phyloP scores from a whole-genome alignment of 306 rosid genomes.

The Quercus mongolica region DNA sequence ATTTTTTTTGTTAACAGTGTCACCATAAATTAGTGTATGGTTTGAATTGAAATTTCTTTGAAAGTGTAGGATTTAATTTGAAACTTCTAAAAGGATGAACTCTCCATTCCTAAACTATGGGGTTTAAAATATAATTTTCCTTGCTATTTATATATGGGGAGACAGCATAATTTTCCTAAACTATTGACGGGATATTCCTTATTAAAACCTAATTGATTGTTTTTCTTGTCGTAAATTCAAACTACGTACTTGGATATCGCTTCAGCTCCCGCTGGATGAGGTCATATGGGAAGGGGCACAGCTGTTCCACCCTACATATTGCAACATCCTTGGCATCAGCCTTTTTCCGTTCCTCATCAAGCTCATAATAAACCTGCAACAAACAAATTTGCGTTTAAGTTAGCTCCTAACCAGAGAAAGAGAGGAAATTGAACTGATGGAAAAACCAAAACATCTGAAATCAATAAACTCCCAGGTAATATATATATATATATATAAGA shows the following conservation, averaged over 20 bases:
- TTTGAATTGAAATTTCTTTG: no score
- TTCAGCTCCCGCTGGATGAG: conserved; percentile 90
- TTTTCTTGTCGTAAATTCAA: not conserved
- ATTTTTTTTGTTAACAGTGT: no score
- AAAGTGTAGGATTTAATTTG: no score
- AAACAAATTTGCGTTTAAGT: not conserved
- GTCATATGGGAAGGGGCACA: conserved; percentile 95
- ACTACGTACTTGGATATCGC: conserved; percentile 83
- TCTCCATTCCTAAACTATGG: no score
- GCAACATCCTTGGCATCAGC: conserved; percentile 74
- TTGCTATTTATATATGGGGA: not conserved
- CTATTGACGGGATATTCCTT: no score
- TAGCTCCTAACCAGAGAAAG: not conserved
- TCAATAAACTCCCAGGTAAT: not conserved
- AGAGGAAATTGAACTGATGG: not conserved
- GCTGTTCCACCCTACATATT: conserved; percentile 91
- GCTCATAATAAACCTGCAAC: conserved; percentile 86
- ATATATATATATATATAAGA: not conserved
- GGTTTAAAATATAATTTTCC: no score
- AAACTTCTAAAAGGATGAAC: no score
- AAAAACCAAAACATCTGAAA: not conserved
- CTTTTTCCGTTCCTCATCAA: conserved; percentile 75
- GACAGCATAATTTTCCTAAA: not conserved
- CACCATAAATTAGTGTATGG: no score
- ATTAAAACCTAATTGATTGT: not conserved